Evolutionary conservation across 495 filamentous ascomycete genomes (phyloP).

Genomic region (Chaetomidium leptoderma): DNA sequence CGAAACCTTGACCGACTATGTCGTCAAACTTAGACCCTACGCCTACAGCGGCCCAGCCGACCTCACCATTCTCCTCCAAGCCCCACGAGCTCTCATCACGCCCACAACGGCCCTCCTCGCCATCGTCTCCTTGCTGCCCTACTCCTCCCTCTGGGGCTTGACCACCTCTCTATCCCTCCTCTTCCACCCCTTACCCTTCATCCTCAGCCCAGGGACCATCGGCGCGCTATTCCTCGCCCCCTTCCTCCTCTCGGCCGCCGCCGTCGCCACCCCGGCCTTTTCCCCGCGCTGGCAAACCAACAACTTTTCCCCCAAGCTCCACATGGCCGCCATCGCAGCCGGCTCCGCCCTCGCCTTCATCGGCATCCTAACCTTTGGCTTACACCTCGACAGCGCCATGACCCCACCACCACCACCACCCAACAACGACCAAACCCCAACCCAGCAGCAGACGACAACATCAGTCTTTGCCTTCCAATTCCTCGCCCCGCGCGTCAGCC

Average conservation of each 20-base stretch:
- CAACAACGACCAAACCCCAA: conserved; percentile 2
- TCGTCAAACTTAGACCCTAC: conserved; percentile 38
- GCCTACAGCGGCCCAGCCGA: conserved; percentile 31
- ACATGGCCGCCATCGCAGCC: conserved; percentile 30
- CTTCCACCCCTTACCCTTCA: conserved; percentile 44
- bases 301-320: conserved; percentile 27
- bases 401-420: conserved; percentile 17
- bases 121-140: conserved; percentile 40
- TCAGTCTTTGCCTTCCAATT: conserved; percentile 28
- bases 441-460: neutral
- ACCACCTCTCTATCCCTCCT: conserved; percentile 42
- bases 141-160: conserved; percentile 42
- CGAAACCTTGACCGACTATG: conserved; percentile 31
- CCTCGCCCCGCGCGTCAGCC: conserved; percentile 30
- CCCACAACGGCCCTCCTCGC: conserved; percentile 44
- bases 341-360: conserved; percentile 37
- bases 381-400: conserved; percentile 39
- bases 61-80: conserved; percentile 33
- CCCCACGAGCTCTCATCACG: conserved; percentile 41
- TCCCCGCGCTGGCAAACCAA: conserved; percentile 17
- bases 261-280: conserved; percentile 27
- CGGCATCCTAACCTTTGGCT: conserved; percentile 40
- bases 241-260: conserved; percentile 35
- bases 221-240: conserved; percentile 44
- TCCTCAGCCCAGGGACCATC: conserved; percentile 34